Conservation (phyloP, 768 basidiomycete species). For the Strobilomyces echinocephalus region DNA sequence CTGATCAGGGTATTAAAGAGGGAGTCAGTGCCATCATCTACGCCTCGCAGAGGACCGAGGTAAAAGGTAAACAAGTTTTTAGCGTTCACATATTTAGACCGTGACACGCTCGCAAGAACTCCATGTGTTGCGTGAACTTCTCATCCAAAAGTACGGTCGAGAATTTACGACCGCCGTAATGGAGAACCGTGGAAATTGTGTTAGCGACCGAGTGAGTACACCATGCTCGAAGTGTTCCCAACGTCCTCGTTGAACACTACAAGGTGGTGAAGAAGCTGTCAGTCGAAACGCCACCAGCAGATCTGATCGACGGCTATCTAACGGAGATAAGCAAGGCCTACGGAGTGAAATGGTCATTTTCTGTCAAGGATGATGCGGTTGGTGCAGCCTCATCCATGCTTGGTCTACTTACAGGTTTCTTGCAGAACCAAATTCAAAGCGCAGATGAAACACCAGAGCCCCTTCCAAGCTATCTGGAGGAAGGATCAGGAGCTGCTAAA, state of each 20-base stretch:
- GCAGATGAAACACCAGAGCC: slow-evolving; percentile 11
- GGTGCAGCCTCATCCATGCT: slow-evolving; percentile 7
- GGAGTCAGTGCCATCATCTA: slow-evolving; percentile 86
- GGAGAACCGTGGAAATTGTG: slow-evolving; percentile 77
- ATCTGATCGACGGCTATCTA: slow-evolving; percentile 85
- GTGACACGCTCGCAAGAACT: slow-evolving; percentile 45
- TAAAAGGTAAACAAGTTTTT: slow-evolving; percentile 56
- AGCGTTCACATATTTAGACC: background rate
- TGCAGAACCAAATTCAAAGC: slow-evolving; percentile 8
- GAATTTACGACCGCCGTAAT: slow-evolving; percentile 83
- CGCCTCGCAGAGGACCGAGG: slow-evolving; percentile 86
- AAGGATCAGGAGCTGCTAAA: slow-evolving; percentile 28
- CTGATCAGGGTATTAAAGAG: slow-evolving; percentile 83
- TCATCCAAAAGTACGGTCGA: slow-evolving; percentile 95
- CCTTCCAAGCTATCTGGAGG: slow-evolving; percentile 28
- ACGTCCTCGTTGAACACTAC: background rate
- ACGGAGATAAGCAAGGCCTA: slow-evolving; percentile 88
- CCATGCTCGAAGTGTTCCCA: background rate
- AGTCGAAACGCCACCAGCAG: slow-evolving; percentile 61
- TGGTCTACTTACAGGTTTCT: slow-evolving; percentile 1
- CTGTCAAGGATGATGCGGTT: slow-evolving; percentile 37
- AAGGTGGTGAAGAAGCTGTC: slow-evolving; percentile 75
- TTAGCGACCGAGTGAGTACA: slow-evolving; percentile 71
- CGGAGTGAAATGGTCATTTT: slow-evolving; percentile 60
- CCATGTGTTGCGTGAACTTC: slow-evolving; percentile 83